Base-by-base conservation (phyloP, 73 alveolate genomes). In the Blepharisma stoltei region DNA sequence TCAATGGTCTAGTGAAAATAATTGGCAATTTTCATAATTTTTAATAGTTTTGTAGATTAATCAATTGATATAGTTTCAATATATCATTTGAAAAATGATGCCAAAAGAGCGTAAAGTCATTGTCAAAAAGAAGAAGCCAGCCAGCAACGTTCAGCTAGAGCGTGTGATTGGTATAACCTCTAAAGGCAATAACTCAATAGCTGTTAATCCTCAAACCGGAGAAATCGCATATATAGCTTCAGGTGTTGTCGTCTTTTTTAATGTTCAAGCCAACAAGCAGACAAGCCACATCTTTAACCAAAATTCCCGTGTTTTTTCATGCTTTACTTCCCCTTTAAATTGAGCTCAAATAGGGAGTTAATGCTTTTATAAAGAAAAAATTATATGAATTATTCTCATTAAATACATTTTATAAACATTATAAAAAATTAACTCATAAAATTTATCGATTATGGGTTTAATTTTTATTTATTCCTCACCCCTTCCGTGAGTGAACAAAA, bases 331-430 rank as follows among this genome's bases (percentile, higher is more conserved):
- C 73, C 47, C 80, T 93, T 21, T 78, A 86, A 27, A 82, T 73
- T 55, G 98, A 96, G 27, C 80, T 65, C 38, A 78, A 87, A 45
- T 45, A 89, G 60, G 95, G n/a, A n/a, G n/a, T n/a, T n/a, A n/a
- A n/a, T n/a, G n/a, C n/a, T n/a, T n/a, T n/a, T n/a, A n/a, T n/a
- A n/a, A n/a, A n/a, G n/a, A n/a, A n/a, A n/a, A n/a, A n/a, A n/a
- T n/a, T n/a, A n/a, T n/a, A n/a, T n/a, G n/a, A n/a, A n/a, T n/a
- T n/a, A n/a, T n/a, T n/a, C n/a, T n/a, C n/a, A n/a, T n/a, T n/a
- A n/a, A n/a, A n/a, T n/a, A n/a, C n/a, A n/a, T n/a, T n/a, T n/a
- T n/a, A n/a, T n/a, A n/a, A n/a, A n/a, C n/a, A n/a, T n/a, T n/a
- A n/a, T n/a, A n/a, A n/a, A n/a, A n/a, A n/a, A n/a, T n/a, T n/a